phyloP scores from a whole-genome alignment of 305 asterid genomes.

The Fraxinus albicans region DNA sequence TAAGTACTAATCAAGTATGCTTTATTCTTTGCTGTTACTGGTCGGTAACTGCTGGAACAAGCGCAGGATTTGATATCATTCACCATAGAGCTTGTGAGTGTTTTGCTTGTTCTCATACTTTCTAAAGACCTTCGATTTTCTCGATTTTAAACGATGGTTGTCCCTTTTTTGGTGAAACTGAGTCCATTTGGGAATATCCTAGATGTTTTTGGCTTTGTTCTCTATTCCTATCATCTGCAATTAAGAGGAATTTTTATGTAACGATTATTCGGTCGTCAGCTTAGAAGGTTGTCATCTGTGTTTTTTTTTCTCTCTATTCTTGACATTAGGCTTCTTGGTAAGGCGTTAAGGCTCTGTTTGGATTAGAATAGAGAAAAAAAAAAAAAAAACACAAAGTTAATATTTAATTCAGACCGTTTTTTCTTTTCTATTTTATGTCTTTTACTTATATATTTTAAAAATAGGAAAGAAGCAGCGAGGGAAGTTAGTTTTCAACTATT shows the following conservation, averaged over 20 bases:
- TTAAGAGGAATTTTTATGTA: background rate
- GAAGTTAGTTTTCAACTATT: background rate
- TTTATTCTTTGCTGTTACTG: constrained; percentile 23
- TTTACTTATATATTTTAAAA: background rate
- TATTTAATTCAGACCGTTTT: background rate
- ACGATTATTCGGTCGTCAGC: background rate
- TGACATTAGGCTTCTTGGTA: background rate
- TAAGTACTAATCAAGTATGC: background rate
- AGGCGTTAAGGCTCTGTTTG: background rate
- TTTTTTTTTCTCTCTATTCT: background rate
- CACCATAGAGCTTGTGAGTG: constrained; percentile 15
- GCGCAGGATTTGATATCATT: background rate
- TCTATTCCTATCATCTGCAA: background rate
- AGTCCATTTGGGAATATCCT: background rate
- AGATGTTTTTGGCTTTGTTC: background rate
- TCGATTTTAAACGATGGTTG: background rate
- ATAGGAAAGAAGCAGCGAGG: background rate
- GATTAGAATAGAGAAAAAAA: background rate
- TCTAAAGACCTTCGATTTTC: constrained; percentile 15
- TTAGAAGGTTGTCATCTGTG: background rate
- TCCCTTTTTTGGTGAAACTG: background rate
- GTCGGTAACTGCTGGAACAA: constrained; percentile 27
- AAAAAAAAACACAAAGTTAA: too few relatives aligned
- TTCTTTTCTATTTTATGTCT: background rate
- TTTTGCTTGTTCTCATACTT: constrained; percentile 11